phyloP scores from a whole-genome alignment of 768 basidiomycete species.

The Trametes sanguinea region DNA sequence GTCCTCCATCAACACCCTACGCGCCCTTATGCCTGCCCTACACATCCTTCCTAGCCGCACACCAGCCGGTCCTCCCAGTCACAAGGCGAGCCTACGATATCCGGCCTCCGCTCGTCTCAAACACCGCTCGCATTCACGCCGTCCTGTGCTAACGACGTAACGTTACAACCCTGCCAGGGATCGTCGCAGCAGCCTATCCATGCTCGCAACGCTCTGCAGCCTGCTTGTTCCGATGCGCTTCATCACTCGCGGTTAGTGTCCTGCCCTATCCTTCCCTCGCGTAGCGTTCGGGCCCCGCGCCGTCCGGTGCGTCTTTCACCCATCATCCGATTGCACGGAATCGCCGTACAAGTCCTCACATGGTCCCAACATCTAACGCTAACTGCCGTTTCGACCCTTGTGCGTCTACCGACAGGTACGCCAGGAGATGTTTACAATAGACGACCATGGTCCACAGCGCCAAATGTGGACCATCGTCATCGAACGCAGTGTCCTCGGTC shows the following conservation, averaged over 20 bases:
- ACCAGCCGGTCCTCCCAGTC: background rate
- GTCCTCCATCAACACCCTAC: background rate
- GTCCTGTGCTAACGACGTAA: background rate
- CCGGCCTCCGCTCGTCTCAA: background rate
- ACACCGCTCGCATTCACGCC: background rate
- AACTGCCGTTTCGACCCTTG: too few species aligned
- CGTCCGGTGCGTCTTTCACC: background rate
- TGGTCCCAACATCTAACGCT: background rate
- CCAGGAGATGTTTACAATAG: too few species aligned
- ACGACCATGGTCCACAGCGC: too few species aligned
- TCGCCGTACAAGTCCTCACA: background rate
- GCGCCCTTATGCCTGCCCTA: background rate
- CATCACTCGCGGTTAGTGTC: background rate
- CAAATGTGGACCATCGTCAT: too few species aligned
- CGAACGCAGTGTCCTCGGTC: too few species aligned
- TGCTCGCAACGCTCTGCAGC: too few species aligned
- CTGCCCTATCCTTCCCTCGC: background rate
- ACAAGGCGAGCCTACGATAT: too few species aligned
- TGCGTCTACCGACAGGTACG: too few species aligned
- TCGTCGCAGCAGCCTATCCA: background rate
- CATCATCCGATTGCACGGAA: background rate
- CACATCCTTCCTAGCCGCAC: background rate
- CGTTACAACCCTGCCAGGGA: background rate
- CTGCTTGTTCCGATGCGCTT: background rate
- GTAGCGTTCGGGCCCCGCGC: background rate